Evolutionary conservation across 2,329 filamentous ascomycete genomes (phyloP).

Genomic region (Onygenales sp.): DNA sequence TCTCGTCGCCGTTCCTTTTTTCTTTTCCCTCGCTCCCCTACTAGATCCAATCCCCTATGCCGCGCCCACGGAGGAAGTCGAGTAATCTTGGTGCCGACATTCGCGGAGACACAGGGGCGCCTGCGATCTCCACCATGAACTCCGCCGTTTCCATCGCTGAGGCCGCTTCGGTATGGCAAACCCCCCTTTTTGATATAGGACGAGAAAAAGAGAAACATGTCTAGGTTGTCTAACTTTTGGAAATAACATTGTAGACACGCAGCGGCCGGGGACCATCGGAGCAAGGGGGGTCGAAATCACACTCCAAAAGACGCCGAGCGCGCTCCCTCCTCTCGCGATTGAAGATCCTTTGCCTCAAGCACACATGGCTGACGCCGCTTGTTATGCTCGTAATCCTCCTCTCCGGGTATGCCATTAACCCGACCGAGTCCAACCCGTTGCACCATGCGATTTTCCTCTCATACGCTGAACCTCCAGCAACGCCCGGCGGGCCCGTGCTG

Average conservation of each 20-base stretch:
- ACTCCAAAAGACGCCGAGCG: conserved; percentile 35
- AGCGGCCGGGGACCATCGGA: conserved; percentile 12
- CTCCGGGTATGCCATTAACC: conserved; percentile 63
- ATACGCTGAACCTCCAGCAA: conserved; percentile 59
- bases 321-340: conserved; percentile 35
- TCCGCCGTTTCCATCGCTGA: conserved; percentile 17
- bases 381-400: conserved; percentile 56
- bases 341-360: conserved; percentile 34
- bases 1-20: neutral
- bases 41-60: conserved; percentile 19
- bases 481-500: conserved; percentile 45
- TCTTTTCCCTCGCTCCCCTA: neutral
- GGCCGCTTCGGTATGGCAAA: conserved; percentile 7
- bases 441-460: conserved; percentile 81
- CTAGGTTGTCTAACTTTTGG: conserved; percentile 6
- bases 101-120: conserved; percentile 37
- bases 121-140: conserved; percentile 37
- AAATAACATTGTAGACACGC: conserved; percentile 12
- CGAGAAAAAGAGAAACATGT: neutral
- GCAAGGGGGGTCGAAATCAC: conserved; percentile 23
- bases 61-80: conserved; percentile 33
- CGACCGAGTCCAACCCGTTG: conserved; percentile 66
- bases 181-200: too few species aligned
- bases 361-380: conserved; percentile 60
- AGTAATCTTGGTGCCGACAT: conserved; percentile 38